Base-by-base conservation (phyloP, 2,329 filamentous ascomycete genomes). In the Ceratocystis harringtonii region DNA sequence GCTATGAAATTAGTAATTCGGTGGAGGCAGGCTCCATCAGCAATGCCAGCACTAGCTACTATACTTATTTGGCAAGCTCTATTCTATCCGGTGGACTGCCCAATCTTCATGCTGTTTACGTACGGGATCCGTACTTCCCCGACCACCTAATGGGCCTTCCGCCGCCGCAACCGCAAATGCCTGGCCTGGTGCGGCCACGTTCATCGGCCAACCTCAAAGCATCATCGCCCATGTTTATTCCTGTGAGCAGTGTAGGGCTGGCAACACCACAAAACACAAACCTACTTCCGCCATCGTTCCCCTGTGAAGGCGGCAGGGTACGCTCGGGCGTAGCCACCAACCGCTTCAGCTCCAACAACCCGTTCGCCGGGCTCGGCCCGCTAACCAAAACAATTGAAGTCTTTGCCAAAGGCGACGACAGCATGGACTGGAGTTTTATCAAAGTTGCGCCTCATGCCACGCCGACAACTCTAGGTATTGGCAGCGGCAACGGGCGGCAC, bases 51-150 rank as follows among this genome's bases (percentile, higher is more conserved):
- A 75, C 78, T 8, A 81, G 81, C 19, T 95, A 96, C 76, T 95
- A 96, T 75, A 83, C 84, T 68, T 96, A 96, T 74, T 83, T 97
- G 22, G 86, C 90, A 30, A 83, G 83, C n/a, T 95, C 90, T 0
- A 82, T 97, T 41, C 83, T 94, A 68, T 82, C 84, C 17, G 87
- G 87, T 68, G 82, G 84, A 6, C 80, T 97, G 6, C 90, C 91
- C 0, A 82, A 81, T 44, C 80, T 97, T 7, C 81, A 81, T 44
- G 83, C 86, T 25, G 81, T 97, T 6, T 96, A 95, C 73, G 92
- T 96, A 19, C 87, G 90, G 62, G 91, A 96, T 71, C 83, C 87
- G 30, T 80, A 83, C 62, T 96, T 97, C 72, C 86, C 91, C 1
- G 90, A 95, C 70, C 81, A 86, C 10, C 82, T 96, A 5, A 80